These are phyloP conservation scores for Globisporangium mamillatum DNA, from an alignment of 352 stramenopile genomes.

Conservation along the genomic window DNA sequence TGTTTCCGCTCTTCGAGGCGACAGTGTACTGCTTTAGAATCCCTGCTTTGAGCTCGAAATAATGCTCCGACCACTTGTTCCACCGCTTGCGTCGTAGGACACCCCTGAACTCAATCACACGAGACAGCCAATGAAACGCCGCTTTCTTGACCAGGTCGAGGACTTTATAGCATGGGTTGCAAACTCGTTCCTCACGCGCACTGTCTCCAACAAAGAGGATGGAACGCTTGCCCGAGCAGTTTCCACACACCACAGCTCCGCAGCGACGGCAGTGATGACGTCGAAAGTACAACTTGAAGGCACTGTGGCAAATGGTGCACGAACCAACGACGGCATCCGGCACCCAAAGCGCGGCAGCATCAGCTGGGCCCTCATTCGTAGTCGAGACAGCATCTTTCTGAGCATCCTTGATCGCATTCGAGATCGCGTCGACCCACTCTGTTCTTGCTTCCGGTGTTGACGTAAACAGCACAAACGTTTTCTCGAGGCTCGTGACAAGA, in stretches of 20 bases:
- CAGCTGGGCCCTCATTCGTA: constrained; percentile 35
- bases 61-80: constrained; percentile 83
- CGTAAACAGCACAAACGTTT: constrained; percentile 80
- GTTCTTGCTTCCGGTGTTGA: constrained; percentile 38
- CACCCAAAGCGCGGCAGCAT: constrained; percentile 74
- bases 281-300: constrained; percentile 78
- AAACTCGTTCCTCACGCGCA: constrained; percentile 64
- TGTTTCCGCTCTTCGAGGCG: constrained; percentile 26
- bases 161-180: constrained; percentile 61
- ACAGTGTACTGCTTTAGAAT: constrained; percentile 80
- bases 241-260: constrained; percentile 72
- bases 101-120: constrained; percentile 66
- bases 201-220: constrained; percentile 74
- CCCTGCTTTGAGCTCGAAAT: constrained; percentile 72
- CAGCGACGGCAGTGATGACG: constrained; percentile 81
- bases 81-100: constrained; percentile 65
- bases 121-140: constrained; percentile 65
- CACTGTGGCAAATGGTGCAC: constrained; percentile 64
- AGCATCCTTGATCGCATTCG: constrained; percentile 47
- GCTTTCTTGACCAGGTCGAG: constrained; percentile 64
- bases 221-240: constrained; percentile 63
- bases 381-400: constrained; percentile 30
- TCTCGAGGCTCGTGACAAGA: constrained; percentile 75
- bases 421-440: constrained; percentile 63
- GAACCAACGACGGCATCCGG: constrained; percentile 60